Conservation (phyloP, 2,329 filamentous ascomycete genomes). For the Sporothrix variecibatus region DNA sequence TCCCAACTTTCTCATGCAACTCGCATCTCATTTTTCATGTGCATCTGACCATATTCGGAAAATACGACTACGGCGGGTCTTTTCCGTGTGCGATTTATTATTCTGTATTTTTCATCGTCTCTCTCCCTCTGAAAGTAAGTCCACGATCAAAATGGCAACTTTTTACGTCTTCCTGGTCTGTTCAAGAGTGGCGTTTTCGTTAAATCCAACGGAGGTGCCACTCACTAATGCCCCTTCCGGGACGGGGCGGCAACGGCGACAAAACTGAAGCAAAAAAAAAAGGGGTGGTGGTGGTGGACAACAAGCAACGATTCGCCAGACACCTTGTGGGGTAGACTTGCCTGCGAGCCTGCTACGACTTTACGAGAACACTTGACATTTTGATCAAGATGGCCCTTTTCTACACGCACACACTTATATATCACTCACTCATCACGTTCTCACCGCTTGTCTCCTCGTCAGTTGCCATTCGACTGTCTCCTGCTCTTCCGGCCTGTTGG, state of each 20-base stretch:
- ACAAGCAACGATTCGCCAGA: not conserved
- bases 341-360: not conserved
- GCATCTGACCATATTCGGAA: not conserved
- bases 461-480: not conserved
- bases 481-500: not conserved
- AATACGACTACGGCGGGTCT: not conserved
- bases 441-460: not conserved
- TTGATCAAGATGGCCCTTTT: not conserved
- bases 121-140: not conserved
- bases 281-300: not conserved
- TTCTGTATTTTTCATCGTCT: not conserved
- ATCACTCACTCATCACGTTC: not conserved
- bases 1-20: not conserved
- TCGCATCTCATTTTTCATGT: not conserved
- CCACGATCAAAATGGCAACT: not conserved
- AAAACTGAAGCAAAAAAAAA: not conserved
- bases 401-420: not conserved
- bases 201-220: not conserved
- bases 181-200: no score
- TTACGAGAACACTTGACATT: not conserved
- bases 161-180: not conserved
- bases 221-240: constrained; percentile 19
- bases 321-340: not conserved
- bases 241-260: constrained; percentile 13
- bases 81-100: no score